Percentiles rank a stretch among this genome's conserved stretches.
phyloP scores from a whole-genome alignment of 768 basidiomycete genomes.

The Tricholoma flavovirens region DNA sequence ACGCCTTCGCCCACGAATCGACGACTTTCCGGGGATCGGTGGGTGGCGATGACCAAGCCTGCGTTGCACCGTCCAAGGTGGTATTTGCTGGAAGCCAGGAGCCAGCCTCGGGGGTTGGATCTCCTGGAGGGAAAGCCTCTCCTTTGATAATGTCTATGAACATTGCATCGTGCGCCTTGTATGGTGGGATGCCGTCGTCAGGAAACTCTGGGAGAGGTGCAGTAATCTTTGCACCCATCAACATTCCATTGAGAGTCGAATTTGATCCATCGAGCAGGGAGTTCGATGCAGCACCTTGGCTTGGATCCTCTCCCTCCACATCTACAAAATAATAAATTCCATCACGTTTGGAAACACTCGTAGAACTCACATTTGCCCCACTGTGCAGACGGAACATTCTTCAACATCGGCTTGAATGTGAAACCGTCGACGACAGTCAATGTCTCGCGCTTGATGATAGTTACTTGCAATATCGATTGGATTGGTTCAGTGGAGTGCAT shows the following conservation, averaged over 20 bases:
- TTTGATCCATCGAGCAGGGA: not conserved
- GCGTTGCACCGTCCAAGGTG: not conserved
- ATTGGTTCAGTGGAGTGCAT: not conserved
- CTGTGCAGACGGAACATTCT: not conserved
- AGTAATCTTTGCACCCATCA: not conserved
- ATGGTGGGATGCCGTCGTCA: not conserved
- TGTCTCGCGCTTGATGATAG: not conserved
- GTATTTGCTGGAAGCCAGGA: not conserved
- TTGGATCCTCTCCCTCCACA: not conserved
- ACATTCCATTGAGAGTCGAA: not conserved
- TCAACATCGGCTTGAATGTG: not conserved
- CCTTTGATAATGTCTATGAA: not conserved
- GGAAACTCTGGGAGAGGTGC: not conserved
- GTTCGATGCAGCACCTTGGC: too few relatives aligned
- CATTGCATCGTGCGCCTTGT: not conserved
- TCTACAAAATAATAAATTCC: not conserved
- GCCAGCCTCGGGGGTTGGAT: not conserved
- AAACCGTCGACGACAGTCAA: not conserved
- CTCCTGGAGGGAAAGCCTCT: not conserved
- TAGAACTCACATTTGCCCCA: not conserved
- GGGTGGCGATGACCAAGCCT: not conserved
- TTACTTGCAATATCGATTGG: too few relatives aligned
- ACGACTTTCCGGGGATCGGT: not conserved
- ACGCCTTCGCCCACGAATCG: not conserved
- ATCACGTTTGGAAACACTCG: not conserved